A percentile compares a stretch with the other conserved stretches of the same genome.
Evolutionary conservation across 73 alveolate species (phyloP).

Genomic region (Paramecium biaurelia): DNA sequence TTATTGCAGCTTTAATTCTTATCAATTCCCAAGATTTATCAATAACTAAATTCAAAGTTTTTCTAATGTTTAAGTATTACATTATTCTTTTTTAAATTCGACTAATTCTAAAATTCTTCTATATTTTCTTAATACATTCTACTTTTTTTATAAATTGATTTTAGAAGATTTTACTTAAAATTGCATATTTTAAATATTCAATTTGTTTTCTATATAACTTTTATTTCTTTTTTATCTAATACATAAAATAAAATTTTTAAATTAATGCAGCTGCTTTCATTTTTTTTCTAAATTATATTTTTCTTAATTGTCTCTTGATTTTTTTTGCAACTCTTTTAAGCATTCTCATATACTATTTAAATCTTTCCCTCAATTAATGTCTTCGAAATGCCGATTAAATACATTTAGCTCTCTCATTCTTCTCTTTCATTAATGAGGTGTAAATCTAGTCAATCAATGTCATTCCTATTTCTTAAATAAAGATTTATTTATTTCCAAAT

Average conservation of each 20-base stretch:
- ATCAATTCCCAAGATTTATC: constrained; percentile 64
- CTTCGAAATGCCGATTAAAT: not conserved
- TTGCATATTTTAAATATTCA: not conserved
- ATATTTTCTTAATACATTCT: not conserved
- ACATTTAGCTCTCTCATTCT: not conserved
- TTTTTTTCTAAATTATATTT: not conserved
- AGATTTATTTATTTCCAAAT: constrained; percentile 53
- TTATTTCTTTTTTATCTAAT: not conserved
- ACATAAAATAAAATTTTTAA: not conserved
- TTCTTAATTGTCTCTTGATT: not conserved
- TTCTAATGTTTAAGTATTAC: constrained; percentile 49
- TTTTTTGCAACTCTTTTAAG: not conserved
- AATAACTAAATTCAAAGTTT: not conserved
- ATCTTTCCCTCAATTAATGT: not conserved
- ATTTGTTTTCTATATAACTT: not conserved
- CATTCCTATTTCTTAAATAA: not conserved
- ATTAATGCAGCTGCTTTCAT: not conserved
- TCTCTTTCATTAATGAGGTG: not conserved
- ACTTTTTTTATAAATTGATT: not conserved
- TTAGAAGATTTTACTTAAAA: not conserved
- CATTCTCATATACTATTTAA: not conserved
- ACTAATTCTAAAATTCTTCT: not conserved
- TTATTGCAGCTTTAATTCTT: constrained; percentile 48
- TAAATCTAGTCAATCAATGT: not conserved
- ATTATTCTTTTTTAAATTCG: not conserved